Evolutionary conservation across 345 rosid species (phyloP).

Genomic region (Euphorbia pulcherrima): DNA sequence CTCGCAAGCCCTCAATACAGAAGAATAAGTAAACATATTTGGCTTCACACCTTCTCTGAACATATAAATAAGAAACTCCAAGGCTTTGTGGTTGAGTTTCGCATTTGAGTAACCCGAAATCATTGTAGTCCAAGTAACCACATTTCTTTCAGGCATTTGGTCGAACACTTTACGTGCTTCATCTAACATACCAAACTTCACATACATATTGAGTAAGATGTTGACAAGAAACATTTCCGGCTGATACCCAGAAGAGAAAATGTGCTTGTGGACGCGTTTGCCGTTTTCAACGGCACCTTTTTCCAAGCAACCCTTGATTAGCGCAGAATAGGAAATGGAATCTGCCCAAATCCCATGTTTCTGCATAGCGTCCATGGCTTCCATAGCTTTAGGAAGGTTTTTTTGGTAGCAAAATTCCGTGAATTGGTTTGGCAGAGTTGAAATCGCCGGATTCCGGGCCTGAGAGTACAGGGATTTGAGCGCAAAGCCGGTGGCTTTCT

Average conservation of each 20-base stretch:
- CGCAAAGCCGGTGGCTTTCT: conserved; percentile 5
- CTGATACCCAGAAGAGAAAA: conserved; percentile 38
- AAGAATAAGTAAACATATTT: conserved; percentile 59
- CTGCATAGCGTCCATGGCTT: conserved; percentile 47
- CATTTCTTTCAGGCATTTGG: conserved; percentile 34
- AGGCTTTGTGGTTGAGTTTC: conserved; percentile 23
- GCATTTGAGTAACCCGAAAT: conserved; percentile 52
- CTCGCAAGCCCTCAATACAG: conserved; percentile 54
- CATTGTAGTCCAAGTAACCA: conserved; percentile 69
- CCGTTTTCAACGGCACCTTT: conserved; percentile 46
- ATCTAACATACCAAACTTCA: conserved; percentile 41
- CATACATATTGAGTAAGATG: conserved; percentile 47
- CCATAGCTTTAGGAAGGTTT: conserved; percentile 55
- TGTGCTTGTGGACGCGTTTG: conserved; percentile 43
- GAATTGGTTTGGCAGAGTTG: conserved; percentile 26
- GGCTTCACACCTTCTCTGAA: conserved; percentile 52
- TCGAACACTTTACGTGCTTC: conserved; percentile 40
- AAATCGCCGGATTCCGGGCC: neutral
- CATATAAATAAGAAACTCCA: conserved; percentile 42
- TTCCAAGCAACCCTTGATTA: conserved; percentile 54
- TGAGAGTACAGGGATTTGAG: neutral
- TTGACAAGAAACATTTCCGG: conserved; percentile 51
- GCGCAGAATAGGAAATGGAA: conserved; percentile 44
- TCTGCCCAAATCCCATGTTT: conserved; percentile 50
- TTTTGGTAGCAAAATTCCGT: conserved; percentile 44